Base-by-base conservation (phyloP, 164 flowering plant genomes). In the Buxus sempervirens region DNA sequence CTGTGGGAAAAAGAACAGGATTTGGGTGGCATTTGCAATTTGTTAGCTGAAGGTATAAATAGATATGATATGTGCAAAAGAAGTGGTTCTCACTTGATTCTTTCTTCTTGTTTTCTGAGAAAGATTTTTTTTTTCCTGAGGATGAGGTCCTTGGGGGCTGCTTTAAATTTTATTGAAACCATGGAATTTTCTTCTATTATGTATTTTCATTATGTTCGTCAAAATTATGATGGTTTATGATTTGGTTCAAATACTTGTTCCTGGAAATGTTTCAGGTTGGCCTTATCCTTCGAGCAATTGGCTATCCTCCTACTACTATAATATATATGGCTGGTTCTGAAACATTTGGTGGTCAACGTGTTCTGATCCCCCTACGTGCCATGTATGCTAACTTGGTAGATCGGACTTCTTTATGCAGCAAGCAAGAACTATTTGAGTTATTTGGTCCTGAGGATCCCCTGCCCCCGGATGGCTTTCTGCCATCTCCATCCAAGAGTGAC, bases 331-430 rank as follows among this genome's bases (percentile, higher is more conserved):
- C 96, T 54, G 97, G 96, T 54, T 85, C 98, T 75, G 95, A 91
- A 80, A 83, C 71, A 54, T 96, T 91, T 84, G 99, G 99, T 27
- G 99, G 99, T 60, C 98, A 96, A 67, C 83, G 98, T 64, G 84
- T 91, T 75, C 68, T 96, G 76, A 88, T 85, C 73, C 96, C 98
- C 73, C 65, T 96, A 63, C 93, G 96, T 70, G 91, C 96, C 70
- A 91, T 93, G 97, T 96, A 74, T 72, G 49, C 85, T 60, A 93
- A 90, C 69, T 71, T 84, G 71, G 95, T 88, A 51, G 99, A 96
- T 75, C 87, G 80, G 62, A 88, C 98, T 65, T 80, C 87, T 66
- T 76, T 96, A 75, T 89, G 96, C 79, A 91, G 89, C 72, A 80
- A 82, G 66, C 75, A 80, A 70, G 99, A 96, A 66, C 70, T 93